Base-by-base conservation (phyloP, 805 yeast genomes). In the Lachancea meyersii region DNA sequence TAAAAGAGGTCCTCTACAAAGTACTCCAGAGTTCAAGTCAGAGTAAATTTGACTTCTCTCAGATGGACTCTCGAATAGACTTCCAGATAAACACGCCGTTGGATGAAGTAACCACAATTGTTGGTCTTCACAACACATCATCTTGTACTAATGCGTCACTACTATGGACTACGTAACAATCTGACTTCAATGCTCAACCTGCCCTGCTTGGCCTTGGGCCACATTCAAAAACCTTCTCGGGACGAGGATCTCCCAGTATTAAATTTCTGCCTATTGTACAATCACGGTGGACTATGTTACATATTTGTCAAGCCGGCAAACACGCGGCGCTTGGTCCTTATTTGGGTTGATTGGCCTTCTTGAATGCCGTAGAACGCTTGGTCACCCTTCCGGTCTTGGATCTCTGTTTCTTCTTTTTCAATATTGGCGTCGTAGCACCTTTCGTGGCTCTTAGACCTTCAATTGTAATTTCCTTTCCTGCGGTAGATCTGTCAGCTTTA, bases 361-460 rank as follows among this genome's bases (percentile, higher is more conserved):
- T 69, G 55, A 65, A 68, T 21, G 70, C 72, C 7, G 62, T 58
- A 4, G 74, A 69, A 58, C 73, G 68, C 51, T 69, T 64, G 23
- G 70, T 69, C 41, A 69, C 70, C 55, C 75, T 68, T 34, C 75
- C 75, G 37, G 71, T 65, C 57, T 70, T 70, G 19, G 72, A 66
- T 54, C 72, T 64, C 47, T 60, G 63, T 58, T 66, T 71, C 54
- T 64, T 69, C 52, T 77, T 78, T 43, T 77, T 77, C 61, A 79
- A 74, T 50, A 80, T 68, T 20, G 89, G 86, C 22, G 70, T 71
- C 26, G 79, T 72, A 41, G 70, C 76, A 21, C 86, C 88, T 63
- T 82, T 82, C 45, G 69, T 65, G 13, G 96, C 88, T 68, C 95
- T 78, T 43, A 74, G 67, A 49, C 96, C 96, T 67, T 87, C 96